phyloP scores from a whole-genome alignment of 2,329 filamentous ascomycete genomes.

The Microthyrium microscopicum region DNA sequence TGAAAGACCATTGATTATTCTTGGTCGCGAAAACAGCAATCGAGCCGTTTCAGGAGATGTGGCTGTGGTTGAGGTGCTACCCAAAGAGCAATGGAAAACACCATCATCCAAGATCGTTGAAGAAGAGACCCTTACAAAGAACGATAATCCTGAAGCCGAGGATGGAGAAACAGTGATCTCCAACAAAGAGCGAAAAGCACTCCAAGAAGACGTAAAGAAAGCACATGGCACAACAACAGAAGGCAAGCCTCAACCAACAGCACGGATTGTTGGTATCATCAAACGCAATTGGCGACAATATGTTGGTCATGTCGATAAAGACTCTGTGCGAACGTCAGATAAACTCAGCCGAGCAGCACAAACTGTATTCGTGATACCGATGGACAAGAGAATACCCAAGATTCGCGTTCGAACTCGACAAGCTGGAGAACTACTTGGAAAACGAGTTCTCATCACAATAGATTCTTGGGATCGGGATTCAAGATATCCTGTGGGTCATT shows the following conservation, averaged over 20 bases:
- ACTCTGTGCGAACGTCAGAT: slow-evolving; percentile 57
- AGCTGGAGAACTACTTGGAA: slow-evolving; percentile 72
- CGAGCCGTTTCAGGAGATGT: slow-evolving; percentile 80
- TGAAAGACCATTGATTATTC: slow-evolving; percentile 69
- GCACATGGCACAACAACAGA: slow-evolving; percentile 63
- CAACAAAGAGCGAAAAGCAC: slow-evolving; percentile 65
- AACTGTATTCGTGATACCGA: slow-evolving; percentile 85
- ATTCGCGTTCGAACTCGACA: slow-evolving; percentile 86
- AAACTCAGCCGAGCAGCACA: slow-evolving; percentile 73
- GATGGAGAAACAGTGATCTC: slow-evolving; percentile 60
- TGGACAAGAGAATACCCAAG: slow-evolving; percentile 97
- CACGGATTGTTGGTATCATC: slow-evolving; percentile 76
- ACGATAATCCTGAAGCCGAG: slow-evolving; percentile 83
- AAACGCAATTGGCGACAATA: slow-evolving; percentile 98
- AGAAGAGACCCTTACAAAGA: slow-evolving; percentile 77
- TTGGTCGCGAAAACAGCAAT: slow-evolving; percentile 93
- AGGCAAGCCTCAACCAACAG: slow-evolving; percentile 72
- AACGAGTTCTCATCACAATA: slow-evolving; percentile 82
- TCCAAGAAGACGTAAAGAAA: slow-evolving; percentile 83
- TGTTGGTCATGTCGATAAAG: slow-evolving; percentile 84
- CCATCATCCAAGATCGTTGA: slow-evolving; percentile 93
- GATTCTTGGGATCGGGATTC: slow-evolving; percentile 93
- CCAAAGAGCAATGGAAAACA: slow-evolving; percentile 91
- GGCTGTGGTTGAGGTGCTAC: slow-evolving; percentile 82
- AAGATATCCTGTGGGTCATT: slow-evolving; percentile 81